phyloP scores from a whole-genome alignment of 208 protist species.

The Crithidia brevicula region DNA sequence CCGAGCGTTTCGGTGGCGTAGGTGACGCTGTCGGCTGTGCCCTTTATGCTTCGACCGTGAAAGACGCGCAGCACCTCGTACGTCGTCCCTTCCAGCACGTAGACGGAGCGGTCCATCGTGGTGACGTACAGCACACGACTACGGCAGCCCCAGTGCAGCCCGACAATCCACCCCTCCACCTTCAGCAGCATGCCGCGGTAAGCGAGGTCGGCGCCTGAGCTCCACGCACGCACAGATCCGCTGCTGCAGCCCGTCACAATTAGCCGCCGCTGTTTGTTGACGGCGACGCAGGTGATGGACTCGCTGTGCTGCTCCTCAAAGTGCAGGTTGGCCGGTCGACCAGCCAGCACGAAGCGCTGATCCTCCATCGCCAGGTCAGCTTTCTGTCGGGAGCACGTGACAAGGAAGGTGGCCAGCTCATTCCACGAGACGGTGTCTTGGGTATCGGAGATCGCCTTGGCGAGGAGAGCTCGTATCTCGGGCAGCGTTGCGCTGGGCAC shows the following conservation, averaged over 20 bases:
- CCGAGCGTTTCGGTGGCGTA: conserved; percentile 75
- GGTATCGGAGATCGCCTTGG: conserved; percentile 76
- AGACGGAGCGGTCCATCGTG: conserved; percentile 74
- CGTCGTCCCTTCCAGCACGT: conserved; percentile 66
- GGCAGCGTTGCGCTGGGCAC: conserved; percentile 41
- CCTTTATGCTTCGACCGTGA: conserved; percentile 64
- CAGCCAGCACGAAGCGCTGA: conserved; percentile 43
- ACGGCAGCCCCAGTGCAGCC: conserved; percentile 65
- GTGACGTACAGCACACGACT: conserved; percentile 59
- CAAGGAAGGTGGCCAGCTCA: conserved; percentile 79
- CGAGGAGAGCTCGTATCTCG: conserved; percentile 66
- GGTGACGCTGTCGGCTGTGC: conserved; percentile 46
- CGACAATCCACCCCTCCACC: conserved; percentile 71
- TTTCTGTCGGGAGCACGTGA: conserved; percentile 66
- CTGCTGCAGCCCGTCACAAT: conserved; percentile 78
- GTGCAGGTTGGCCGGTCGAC: conserved; percentile 35
- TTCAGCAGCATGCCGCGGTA: conserved; percentile 71
- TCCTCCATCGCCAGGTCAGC: conserved; percentile 56
- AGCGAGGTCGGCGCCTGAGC: conserved; percentile 41
- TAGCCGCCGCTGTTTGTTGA: conserved; percentile 34
- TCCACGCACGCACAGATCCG: conserved; percentile 81
- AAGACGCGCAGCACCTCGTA: conserved; percentile 74
- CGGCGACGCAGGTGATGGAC: conserved; percentile 48
- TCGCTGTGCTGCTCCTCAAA: conserved; percentile 45
- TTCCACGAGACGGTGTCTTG: conserved; percentile 71